Base-by-base conservation (phyloP, 495 filamentous ascomycete genomes). In the Neurospora sp. region DNA sequence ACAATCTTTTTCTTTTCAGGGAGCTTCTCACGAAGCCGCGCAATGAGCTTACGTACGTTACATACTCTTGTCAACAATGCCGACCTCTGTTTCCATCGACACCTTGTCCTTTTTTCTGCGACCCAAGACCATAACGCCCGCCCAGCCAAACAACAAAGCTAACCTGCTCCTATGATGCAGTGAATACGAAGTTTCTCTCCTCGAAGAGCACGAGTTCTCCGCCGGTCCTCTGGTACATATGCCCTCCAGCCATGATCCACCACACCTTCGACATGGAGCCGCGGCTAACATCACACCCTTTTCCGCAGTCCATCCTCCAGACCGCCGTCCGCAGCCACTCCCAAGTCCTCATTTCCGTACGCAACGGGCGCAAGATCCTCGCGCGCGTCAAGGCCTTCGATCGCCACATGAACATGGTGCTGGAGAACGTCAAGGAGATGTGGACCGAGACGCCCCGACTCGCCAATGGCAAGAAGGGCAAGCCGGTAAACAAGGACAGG, bases 401-500 rank as follows among this genome's bases (percentile, higher is more conserved):
- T 73, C 78, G 82, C 40, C 84, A 83, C 73, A 82, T 82, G 59
- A 73, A 73, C 70, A 44, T 76, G 77, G 77, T 79, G 22, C 71
- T 80, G 8, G 80, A 81, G 78, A 81, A 81, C 31, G 79, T 80
- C 37, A 99, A 98, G 87, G 96, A 99, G 86, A 98, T 99, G 94
- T 99, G 96, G 96, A 97, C 94, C 6, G 96, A 99, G 85, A 94
- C 91, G 71, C 94, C 96, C 42, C 89, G 92, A 75, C 81, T 87
- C 35, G 85, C 88, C 16, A 87, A 86, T 48, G 93, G 93, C 37
- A 92, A 92, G 84, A 94, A 94, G 84, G 93, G 95, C 70, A 89
- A 91, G 81, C 91, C 93, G 40, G 92, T 97, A 44, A 98, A 99
- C 84, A 98, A 98, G 88, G 96, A 99, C 83, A 87, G 96, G 40